Evolutionary conservation across 768 basidiomycete species (phyloP).

Genomic region (Dioszegia aurantiaca): DNA sequence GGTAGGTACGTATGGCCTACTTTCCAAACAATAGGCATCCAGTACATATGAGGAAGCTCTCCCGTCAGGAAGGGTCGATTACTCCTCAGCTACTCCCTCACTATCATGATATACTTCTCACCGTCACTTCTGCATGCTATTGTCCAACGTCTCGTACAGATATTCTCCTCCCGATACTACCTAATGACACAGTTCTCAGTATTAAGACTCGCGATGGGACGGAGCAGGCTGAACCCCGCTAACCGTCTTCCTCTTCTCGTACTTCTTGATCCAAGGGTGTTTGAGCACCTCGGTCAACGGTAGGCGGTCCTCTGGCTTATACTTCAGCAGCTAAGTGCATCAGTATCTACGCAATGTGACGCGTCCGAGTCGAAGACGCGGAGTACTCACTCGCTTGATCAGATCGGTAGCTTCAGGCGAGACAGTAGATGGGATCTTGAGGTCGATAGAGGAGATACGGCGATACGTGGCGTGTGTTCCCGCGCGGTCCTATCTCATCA

Average conservation of each 20-base stretch:
- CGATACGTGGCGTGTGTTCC: constrained; percentile 69
- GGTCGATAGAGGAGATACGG: constrained; percentile 66
- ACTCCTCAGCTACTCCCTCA: no score
- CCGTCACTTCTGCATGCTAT: no score
- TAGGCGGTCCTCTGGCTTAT: constrained; percentile 73
- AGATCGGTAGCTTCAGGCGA: constrained; percentile 68
- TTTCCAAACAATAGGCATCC: no score
- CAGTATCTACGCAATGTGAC: not conserved
- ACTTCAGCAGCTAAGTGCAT: constrained; percentile 64
- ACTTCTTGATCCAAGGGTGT: constrained; percentile 76
- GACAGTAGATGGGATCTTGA: constrained; percentile 62
- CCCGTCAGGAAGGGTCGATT: no score
- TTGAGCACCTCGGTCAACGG: constrained; percentile 69
- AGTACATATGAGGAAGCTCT: no score
- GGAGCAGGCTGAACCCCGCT: not conserved
- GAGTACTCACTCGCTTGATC: constrained; percentile 59
- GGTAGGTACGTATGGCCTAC: no score
- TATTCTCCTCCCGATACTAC: no score
- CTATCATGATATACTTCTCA: no score
- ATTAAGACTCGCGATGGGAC: constrained; percentile 7
- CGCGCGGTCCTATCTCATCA: constrained; percentile 23
- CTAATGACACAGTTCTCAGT: no score
- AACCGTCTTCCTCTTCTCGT: constrained; percentile 32
- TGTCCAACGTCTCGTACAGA: no score
- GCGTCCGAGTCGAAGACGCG: not conserved